Percentiles rank a stretch among this genome's conserved stretches.
Conservation (phyloP, 495 filamentous ascomycete species). For the Parachaetomium inaequale region DNA sequence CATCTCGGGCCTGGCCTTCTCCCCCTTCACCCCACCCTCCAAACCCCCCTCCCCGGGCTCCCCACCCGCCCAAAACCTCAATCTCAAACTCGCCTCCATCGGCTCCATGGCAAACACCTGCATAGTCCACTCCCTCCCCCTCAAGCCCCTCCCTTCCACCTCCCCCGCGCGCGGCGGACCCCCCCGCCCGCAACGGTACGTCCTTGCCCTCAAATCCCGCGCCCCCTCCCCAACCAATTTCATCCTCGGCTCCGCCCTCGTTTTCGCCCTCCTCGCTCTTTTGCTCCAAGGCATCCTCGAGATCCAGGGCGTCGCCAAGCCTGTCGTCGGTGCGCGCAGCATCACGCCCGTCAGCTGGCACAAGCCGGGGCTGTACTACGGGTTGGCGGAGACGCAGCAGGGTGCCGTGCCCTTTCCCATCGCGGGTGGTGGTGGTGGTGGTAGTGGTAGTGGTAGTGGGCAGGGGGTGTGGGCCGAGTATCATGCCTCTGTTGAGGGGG, state of each 20-base stretch:
- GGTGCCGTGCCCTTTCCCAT: neutral
- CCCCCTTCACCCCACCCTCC: constrained; percentile 58
- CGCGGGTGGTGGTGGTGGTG: neutral
- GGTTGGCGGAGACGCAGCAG: constrained; percentile 1
- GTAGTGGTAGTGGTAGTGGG: neutral
- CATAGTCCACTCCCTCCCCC: constrained; percentile 77
- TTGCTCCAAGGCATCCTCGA: constrained; percentile 65
- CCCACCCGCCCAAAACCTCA: constrained; percentile 44
- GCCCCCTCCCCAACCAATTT: constrained; percentile 47
- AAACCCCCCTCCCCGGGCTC: no score
- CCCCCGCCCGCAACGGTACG: constrained; percentile 55
- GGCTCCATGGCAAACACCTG: constrained; percentile 76
- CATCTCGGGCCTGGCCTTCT: constrained; percentile 82
- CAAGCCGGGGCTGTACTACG: constrained; percentile 7
- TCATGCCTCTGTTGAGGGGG: no score
- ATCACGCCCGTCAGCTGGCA: constrained; percentile 31
- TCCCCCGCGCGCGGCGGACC: constrained; percentile 38
- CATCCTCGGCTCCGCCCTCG: constrained; percentile 47
- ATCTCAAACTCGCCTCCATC: constrained; percentile 78
- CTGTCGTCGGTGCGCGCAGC: constrained; percentile 47
- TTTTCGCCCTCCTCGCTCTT: constrained; percentile 56
- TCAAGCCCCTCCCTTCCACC: constrained; percentile 49
- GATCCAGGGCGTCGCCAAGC: constrained; percentile 57
- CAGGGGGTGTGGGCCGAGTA: no score
- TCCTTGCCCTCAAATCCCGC: constrained; percentile 58